Percentiles rank a stretch among this genome's conserved stretches.
Evolutionary conservation across 805 yeast species (phyloP).

Genomic region (Candida tallmaniae): DNA sequence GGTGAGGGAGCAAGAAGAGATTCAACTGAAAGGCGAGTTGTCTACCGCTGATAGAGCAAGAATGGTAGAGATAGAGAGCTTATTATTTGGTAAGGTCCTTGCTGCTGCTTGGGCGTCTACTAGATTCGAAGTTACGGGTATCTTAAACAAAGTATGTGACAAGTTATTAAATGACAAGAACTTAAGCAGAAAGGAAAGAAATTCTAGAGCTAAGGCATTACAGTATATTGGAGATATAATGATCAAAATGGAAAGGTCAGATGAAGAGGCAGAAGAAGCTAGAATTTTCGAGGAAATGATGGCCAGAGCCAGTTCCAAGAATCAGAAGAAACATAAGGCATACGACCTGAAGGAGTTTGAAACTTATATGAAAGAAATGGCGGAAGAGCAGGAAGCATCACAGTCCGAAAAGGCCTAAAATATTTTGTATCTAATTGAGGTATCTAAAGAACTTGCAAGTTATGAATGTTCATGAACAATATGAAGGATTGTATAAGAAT

Average conservation of each 20-base stretch:
- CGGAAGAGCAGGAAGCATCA: conserved; percentile 13
- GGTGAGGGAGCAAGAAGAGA: conserved; percentile 60
- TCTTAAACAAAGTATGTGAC: conserved; percentile 70
- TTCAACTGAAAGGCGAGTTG: conserved; percentile 24
- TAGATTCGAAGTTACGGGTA: conserved; percentile 80
- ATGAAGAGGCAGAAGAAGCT: conserved; percentile 91
- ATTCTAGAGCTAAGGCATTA: conserved; percentile 76
- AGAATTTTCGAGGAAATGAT: conserved; percentile 87
- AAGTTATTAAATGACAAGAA: conserved; percentile 49
- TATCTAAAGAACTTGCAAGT: too few relatives aligned
- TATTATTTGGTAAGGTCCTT: conserved; percentile 81
- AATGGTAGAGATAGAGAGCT: conserved; percentile 70
- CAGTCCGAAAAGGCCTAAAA: too few relatives aligned
- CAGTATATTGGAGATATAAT: conserved; percentile 68
- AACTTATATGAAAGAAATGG: conserved; percentile 17
- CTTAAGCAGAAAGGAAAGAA: conserved; percentile 56
- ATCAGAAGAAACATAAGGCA: conserved; percentile 25
- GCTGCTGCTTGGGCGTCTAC: conserved; percentile 97
- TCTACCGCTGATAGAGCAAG: conserved; percentile 32
- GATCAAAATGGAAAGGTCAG: conserved; percentile 61
- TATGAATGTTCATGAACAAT: too few relatives aligned
- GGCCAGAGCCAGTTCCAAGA: conserved; percentile 71
- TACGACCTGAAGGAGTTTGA: conserved; percentile 19
- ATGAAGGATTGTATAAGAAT: too few relatives aligned
- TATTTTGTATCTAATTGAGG: too few relatives aligned